Evolutionary conservation across 805 yeast species (phyloP), one percentile per base, ranked within the genome.

Genomic region (Lachancea mirantina): DNA sequence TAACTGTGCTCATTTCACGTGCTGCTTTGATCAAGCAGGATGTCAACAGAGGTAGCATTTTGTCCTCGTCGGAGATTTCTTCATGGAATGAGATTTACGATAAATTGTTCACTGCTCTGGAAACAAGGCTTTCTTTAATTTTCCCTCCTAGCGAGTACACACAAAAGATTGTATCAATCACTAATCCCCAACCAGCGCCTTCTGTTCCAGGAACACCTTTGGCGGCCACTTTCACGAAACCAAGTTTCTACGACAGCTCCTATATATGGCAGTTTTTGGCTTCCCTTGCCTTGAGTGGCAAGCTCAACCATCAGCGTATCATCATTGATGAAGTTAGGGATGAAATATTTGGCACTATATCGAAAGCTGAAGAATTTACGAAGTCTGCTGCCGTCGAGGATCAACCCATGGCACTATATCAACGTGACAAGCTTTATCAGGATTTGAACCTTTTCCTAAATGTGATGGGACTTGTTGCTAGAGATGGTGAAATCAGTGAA

Each of bases 241-340:
- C 37, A 13, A 37, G 38, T 21, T 46, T 45, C 22, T 67, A 61
- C 34, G 89, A 81, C 49, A 87, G 78, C 43, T 74, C 87, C 22
- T 87, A 88, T 51, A 85, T 85, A 31, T 89, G 98, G 98, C 96
- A 89, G 63, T 88, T 89, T 53, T 72, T 89, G 58, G 98, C 98
- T 14, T 81, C 95, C 9, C 70, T 89, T 40, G 89, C 97, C 0
- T 66, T 89, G 42, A 89, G 95, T 40, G 95, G 96, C 43, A 79
- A 82, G 54, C 64, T 84, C 47, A 80, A 80, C 48, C 96, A 88
- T 54, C 96, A 89, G 69, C 74, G 96, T 64, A 76, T 84, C 40
- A 82, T 89, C 47, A 95, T 89, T 26, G 96, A 87, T 57, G 96
- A 85, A 55, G 87, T 85, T 17, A 76, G 96, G 62, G 92, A 84